phyloP scores from a whole-genome alignment of 129 eudicot species.

The Calendula officinalis region DNA sequence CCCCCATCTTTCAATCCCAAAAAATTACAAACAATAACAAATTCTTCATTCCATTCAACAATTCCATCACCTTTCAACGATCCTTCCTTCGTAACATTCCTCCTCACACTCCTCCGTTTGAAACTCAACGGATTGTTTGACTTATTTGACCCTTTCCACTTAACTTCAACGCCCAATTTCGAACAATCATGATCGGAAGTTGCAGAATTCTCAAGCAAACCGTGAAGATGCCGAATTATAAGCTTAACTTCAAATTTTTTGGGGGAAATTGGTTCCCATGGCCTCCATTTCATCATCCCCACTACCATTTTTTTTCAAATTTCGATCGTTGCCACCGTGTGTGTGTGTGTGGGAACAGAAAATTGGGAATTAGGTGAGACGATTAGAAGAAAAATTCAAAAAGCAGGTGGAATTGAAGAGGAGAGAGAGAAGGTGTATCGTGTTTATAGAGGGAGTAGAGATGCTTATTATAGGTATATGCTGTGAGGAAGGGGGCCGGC shows the following conservation, averaged over 20 bases:
- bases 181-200: conserved; percentile 23
- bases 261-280: conserved; percentile 59
- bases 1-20: conserved; percentile 44
- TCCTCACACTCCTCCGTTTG: conserved; percentile 45
- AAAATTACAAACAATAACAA: conserved; percentile 42
- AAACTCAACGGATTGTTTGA: conserved; percentile 44
- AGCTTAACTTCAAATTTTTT: conserved; percentile 55
- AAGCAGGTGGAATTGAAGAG: conserved; percentile 35
- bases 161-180: conserved; percentile 47
- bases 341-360: background rate
- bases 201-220: conserved; percentile 14
- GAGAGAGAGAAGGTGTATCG: conserved; percentile 21
- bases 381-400: conserved; percentile 7
- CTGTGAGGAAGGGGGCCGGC: conserved; percentile 36
- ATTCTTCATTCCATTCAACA: conserved; percentile 63
- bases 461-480: conserved; percentile 15
- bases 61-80: conserved; percentile 38
- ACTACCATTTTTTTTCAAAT: conserved; percentile 45
- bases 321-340: background rate
- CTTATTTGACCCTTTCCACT: conserved; percentile 63
- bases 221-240: conserved; percentile 33
- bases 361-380: conserved; percentile 13
- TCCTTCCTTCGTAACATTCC: conserved; percentile 60
- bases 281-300: conserved; percentile 84
- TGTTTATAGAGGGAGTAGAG: conserved; percentile 31